phyloP scores from a whole-genome alignment of 345 rosid species.

The Kandelia obovata region DNA sequence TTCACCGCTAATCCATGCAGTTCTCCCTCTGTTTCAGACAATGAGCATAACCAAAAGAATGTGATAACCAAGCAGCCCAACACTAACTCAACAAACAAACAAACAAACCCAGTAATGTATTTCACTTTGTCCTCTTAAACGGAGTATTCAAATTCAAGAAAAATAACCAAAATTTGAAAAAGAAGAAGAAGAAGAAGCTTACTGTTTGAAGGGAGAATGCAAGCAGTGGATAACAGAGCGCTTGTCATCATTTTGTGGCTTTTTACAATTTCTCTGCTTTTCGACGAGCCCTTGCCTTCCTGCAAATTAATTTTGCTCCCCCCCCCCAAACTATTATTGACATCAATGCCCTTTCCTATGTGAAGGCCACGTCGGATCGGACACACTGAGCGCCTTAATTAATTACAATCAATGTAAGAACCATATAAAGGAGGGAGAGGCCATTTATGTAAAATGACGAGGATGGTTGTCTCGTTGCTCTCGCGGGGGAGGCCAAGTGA shows the following conservation, averaged over 20 bases:
- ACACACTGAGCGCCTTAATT: no score
- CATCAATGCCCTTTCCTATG: constrained; percentile 21
- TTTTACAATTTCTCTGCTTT: constrained; percentile 9
- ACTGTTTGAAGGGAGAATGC: constrained; percentile 39
- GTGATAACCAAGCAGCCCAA: not conserved
- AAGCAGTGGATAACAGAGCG: constrained; percentile 32
- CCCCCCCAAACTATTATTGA: constrained; percentile 4
- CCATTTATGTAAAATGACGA: not conserved
- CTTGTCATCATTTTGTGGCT: constrained; percentile 36
- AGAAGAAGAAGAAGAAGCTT: constrained; percentile 10
- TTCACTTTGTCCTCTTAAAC: not conserved
- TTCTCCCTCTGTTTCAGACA: constrained; percentile 37
- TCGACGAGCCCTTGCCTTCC: not conserved
- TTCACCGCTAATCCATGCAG: constrained; percentile 23
- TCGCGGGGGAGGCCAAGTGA: not conserved
- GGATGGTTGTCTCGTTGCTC: not conserved
- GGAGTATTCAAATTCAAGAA: not conserved
- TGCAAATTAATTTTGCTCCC: not conserved
- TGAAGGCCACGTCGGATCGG: no score
- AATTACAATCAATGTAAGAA: not conserved
- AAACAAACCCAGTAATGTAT: not conserved
- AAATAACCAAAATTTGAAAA: not conserved
- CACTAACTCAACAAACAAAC: no score
- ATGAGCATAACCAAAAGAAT: not conserved
- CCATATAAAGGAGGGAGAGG: not conserved